These are phyloP conservation scores for Tolypocladium tropicale DNA, from an alignment of 2,329 filamentous ascomycete species.

Conservation along the genomic window DNA sequence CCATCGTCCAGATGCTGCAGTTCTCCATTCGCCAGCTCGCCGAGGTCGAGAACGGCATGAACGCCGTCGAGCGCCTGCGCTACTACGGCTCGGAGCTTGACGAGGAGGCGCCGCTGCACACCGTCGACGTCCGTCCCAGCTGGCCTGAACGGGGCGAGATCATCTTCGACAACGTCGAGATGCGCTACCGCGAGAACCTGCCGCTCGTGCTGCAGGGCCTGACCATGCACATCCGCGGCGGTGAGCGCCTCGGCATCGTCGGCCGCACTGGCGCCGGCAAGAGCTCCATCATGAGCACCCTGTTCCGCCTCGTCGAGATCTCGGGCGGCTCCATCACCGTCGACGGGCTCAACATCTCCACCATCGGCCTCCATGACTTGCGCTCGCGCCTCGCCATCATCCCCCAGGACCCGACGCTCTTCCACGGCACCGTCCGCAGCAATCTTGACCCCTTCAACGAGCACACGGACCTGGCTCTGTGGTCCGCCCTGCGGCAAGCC, in stretches of 20 bases:
- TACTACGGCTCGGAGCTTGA: slow-evolving; percentile 84
- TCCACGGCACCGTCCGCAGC: slow-evolving; percentile 67
- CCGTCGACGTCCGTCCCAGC: slow-evolving; percentile 56
- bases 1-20: slow-evolving; percentile 91
- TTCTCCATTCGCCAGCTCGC: slow-evolving; percentile 90
- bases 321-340: slow-evolving; percentile 52
- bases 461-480: slow-evolving; percentile 67
- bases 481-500: slow-evolving; percentile 67
- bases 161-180: slow-evolving; percentile 62
- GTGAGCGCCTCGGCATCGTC: slow-evolving; percentile 73
- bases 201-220: slow-evolving; percentile 65
- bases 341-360: slow-evolving; percentile 60
- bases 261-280: slow-evolving; percentile 77
- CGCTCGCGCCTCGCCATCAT: slow-evolving; percentile 72
- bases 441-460: slow-evolving; percentile 77
- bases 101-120: slow-evolving; percentile 78
- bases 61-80: slow-evolving; percentile 81
- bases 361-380: slow-evolving; percentile 63
- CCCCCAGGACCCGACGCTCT: slow-evolving; percentile 75
- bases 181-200: slow-evolving; percentile 64
- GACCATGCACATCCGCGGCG: slow-evolving; percentile 60
- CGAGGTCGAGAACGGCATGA: slow-evolving; percentile 97
- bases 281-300: slow-evolving; percentile 71
- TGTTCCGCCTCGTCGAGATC: slow-evolving; percentile 66
- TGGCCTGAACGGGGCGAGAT: slow-evolving; percentile 89